A percentile compares a stretch with the other conserved stretches of the same genome.
Evolutionary conservation across 164 flowering plant genomes (phyloP).

Genomic region (Liriodendron chinense): DNA sequence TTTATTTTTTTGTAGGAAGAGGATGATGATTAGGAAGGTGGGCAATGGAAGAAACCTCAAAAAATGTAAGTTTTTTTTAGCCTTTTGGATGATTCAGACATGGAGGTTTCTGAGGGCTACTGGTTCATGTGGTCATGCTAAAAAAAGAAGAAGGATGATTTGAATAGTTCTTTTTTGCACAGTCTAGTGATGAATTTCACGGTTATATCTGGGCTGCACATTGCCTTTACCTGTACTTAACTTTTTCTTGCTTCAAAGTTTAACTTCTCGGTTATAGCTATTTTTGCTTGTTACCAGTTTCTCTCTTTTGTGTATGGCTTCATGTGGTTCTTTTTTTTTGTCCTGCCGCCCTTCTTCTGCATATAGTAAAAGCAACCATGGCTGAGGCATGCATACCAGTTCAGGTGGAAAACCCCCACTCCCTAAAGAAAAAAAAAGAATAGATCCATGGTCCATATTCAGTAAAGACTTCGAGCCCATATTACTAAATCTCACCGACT

Average conservation of each 20-base stretch:
- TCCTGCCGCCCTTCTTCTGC: no score
- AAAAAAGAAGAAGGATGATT: no score
- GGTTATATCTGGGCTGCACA: not conserved
- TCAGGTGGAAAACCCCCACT: no score
- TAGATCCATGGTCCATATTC: no score
- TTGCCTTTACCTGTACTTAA: conserved; percentile 1
- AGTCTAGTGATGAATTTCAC: not conserved
- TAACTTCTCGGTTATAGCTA: not conserved
- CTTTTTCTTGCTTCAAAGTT: not conserved
- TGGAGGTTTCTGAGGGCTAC: not conserved
- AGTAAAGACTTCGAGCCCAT: no score
- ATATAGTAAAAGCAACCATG: no score
- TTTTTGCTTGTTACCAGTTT: not conserved
- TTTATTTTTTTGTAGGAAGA: conserved; percentile 10
- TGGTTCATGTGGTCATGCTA: not conserved
- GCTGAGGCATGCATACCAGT: no score
- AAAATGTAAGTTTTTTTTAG: not conserved
- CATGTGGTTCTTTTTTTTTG: no score
- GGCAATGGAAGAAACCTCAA: not conserved
- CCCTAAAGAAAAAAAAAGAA: no score
- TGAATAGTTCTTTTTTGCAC: not conserved
- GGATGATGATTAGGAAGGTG: conserved; percentile 10
- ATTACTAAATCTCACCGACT: no score
- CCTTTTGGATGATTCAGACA: not conserved
- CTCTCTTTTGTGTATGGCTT: no score